Percentiles rank a stretch among this genome's conserved stretches.
Evolutionary conservation across 1,284 basidiomycete species (phyloP).

Genomic region (Cystobasidium sp.): DNA sequence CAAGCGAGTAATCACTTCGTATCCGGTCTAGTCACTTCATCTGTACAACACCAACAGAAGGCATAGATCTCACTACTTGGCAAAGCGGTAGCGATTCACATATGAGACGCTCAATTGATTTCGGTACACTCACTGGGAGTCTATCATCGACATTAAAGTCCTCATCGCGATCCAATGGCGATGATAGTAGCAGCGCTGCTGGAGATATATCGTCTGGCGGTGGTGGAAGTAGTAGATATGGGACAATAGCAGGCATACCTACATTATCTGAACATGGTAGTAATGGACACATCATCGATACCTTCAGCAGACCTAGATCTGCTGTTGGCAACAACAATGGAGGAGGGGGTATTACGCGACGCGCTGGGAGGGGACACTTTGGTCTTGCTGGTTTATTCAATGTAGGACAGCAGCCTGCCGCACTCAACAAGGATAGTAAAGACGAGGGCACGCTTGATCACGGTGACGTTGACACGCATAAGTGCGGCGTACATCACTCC

Average conservation of each 20-base stretch:
- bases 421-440: neutral
- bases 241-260: constrained; percentile 9
- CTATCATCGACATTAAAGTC: constrained; percentile 2
- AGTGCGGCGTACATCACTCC: neutral
- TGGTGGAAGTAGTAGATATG: neutral
- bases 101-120: constrained; percentile 24
- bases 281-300: neutral
- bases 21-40: too few species aligned
- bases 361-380: neutral
- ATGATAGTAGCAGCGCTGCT: too few species aligned
- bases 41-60: too few species aligned
- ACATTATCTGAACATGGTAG: constrained; percentile 1
- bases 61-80: neutral
- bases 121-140: constrained; percentile 23
- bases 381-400: neutral
- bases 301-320: neutral
- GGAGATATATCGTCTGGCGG: too few species aligned
- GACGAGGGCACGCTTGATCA: neutral
- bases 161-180: constrained; percentile 17
- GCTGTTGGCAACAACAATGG: neutral
- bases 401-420: neutral
- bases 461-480: neutral
- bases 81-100: neutral
- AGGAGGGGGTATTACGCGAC: neutral
- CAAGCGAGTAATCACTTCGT: too few species aligned